A percentile compares a stretch with the other conserved stretches of the same genome.
Conservation (phyloP, 495 filamentous ascomycete genomes). For the Thozetella sp. region DNA sequence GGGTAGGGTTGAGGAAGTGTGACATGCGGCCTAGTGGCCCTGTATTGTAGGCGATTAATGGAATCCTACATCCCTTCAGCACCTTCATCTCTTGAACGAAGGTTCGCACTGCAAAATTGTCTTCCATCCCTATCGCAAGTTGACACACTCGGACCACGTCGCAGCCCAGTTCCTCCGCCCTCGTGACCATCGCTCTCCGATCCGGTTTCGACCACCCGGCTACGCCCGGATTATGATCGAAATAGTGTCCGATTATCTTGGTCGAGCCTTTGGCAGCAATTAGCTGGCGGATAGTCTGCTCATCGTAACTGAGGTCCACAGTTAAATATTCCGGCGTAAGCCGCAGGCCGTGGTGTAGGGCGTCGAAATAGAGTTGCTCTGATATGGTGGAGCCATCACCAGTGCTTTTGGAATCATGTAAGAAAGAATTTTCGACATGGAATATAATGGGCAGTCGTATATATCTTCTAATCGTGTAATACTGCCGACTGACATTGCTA, state of each 20-base stretch:
- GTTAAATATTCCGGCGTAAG: conserved; percentile 69
- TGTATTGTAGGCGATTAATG: conserved; percentile 69
- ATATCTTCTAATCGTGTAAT: conserved; percentile 48
- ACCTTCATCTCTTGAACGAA: conserved; percentile 46
- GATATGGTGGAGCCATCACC: conserved; percentile 18
- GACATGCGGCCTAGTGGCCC: conserved; percentile 64
- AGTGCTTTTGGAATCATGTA: conserved; percentile 27
- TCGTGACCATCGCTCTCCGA: conserved; percentile 52
- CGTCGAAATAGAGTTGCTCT: conserved; percentile 51
- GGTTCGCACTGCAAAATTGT: conserved; percentile 58
- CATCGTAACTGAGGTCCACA: conserved; percentile 57
- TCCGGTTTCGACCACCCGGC: conserved; percentile 58
- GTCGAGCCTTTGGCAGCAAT: conserved; percentile 57
- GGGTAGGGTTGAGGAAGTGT: conserved; percentile 64
- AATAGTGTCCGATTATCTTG: conserved; percentile 64
- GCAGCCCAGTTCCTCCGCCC: conserved; percentile 60
- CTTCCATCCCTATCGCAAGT: conserved; percentile 50
- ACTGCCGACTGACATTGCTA: conserved; percentile 48
- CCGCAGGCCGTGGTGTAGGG: conserved; percentile 62
- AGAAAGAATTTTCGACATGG: conserved; percentile 63
- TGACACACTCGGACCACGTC: conserved; percentile 64
- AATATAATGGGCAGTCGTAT: conserved; percentile 62
- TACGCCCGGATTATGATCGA: conserved; percentile 38
- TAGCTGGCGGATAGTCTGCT: conserved; percentile 44
- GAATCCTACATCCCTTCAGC: conserved; percentile 42